These are phyloP conservation scores for Soucietia sequanensis DNA, from an alignment of 805 yeast genomes.

Conservation along the genomic window DNA sequence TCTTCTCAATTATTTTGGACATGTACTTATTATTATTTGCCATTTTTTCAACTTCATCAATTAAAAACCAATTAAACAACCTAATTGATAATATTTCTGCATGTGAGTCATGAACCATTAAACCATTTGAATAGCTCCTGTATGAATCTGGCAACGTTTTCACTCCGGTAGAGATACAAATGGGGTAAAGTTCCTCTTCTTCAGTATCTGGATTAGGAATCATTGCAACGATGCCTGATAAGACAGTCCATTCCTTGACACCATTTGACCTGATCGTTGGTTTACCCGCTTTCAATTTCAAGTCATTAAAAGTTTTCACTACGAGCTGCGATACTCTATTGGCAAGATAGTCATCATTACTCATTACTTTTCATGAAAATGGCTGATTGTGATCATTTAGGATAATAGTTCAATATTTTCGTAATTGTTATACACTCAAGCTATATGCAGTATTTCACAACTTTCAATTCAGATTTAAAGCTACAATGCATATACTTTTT, in stretches of 20 bases:
- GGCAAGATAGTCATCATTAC: too few species aligned
- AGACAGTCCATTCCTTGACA: slow-evolving; percentile 75
- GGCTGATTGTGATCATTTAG: too few species aligned
- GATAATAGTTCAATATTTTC: too few species aligned
- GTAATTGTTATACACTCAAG: too few species aligned
- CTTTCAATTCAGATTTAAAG: too few species aligned
- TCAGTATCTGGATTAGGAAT: slow-evolving; percentile 11
- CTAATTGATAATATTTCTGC: slow-evolving; percentile 82
- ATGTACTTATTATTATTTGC: slow-evolving; percentile 8
- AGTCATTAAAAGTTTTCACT: too few species aligned
- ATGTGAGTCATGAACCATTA: slow-evolving; percentile 80
- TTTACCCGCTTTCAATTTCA: too few species aligned
- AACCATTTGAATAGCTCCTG: slow-evolving; percentile 48
- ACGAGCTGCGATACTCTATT: too few species aligned
- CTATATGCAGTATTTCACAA: too few species aligned
- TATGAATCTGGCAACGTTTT: slow-evolving; percentile 67
- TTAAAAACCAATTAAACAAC: slow-evolving; percentile 59
- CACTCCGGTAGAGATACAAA: slow-evolving; percentile 76
- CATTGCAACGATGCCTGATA: slow-evolving; percentile 67
- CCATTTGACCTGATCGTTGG: slow-evolving; percentile 66
- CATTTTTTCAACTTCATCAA: slow-evolving; percentile 44
- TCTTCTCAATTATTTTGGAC: slow-evolving; percentile 15
- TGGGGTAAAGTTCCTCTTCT: slow-evolving; percentile 24
- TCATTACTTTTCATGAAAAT: too few species aligned
- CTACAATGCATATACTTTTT: too few species aligned